Evolutionary conservation across 2,329 filamentous ascomycete genomes (phyloP), one percentile per base, ranked within the genome.

Genomic region (Stagonosporopsis rhizophila): DNA sequence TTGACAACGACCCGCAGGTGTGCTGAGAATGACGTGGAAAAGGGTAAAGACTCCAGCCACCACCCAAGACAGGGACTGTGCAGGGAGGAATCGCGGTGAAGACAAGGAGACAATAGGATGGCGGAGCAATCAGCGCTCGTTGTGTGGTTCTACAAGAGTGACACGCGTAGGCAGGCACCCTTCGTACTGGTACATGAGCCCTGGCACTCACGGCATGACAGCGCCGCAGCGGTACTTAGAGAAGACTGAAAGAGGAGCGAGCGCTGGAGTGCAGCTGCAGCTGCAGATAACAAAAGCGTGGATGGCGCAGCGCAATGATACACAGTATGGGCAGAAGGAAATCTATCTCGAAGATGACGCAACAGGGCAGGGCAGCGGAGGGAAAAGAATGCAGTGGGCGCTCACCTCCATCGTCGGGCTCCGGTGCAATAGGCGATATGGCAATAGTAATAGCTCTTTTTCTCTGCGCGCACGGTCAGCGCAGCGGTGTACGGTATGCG

Each of bases 111-210:
- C 20, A 38, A 52, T 19, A 52, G 42, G 22, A 23, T 23, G 47
- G 40, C 39, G 53, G 42, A 47, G 37, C 53, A 56, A 61, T 62
- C 59, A 62, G 52, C 49, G 44, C 28, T 37, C 49, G 50, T 23
- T 22, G 67, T 66, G 66, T 69, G 68, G 73, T 75, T 72, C 68
- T 75, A 76, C 74, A 75, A 72, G 67, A 69, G 53, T 56, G 14
- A 56, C 53, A 56, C 53, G 48, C 44, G 47, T 52, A 48, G 42
- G 42, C 42, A 42, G 44, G 48, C 47, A 56, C 47, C 42, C 53
- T 56, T 41, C 14, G 52, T 45, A 34, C 49, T 30, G 35, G 42
- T 47, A 56, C 53, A 23, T 28, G 30, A 59, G 50, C 62, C 58
- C 52, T 38, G 42, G 45, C 44, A 60, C 65, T 72, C 64, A 74